Evolutionary conservation across 805 yeast genomes (phyloP), one percentile per base, ranked within the genome.

Genomic region (Wickerhamomyces chaumierensis): DNA sequence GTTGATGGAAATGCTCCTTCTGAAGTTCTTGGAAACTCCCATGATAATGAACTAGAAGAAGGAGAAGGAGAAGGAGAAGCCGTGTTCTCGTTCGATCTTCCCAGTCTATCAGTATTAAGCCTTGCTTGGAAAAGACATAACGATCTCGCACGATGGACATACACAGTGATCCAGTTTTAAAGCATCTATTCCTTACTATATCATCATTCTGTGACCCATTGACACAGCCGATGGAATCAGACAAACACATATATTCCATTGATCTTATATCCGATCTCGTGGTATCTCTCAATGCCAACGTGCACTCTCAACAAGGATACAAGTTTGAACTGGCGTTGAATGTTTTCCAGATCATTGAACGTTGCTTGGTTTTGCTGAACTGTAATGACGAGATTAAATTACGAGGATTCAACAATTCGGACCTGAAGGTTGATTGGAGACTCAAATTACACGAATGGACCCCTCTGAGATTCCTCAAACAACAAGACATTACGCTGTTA

Each of bases 161-260:
- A 2, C 34, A 42, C 2, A 40, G 47, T 1, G 45, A 47, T 27
- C 43, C 45, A 14, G 39, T 36, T 3, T 34, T 39, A 3, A 31
- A 36, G 11, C 37, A 43, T 23, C 18, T 55, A 5, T 49, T 51
- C 37, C 42, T 44, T 5, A 45, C 58, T 1, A 38, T 71, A 3
- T 54, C 69, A 2, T 50, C 63, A 0, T 45, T 73, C 36, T 62
- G 65, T 7, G 88, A 81, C 52, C 85, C 87, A 3, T 62, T 69
- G 47, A 77, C 87, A 1, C 85, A 79, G 47, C 87, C 92, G 0
- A 67, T 69, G 20, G 82, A 78, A 32, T 67, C 66, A 18, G 81
- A 75, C 40, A 55, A 60, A 12, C 58, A 63, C 39, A 60, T 76
- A 2, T 60, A 78, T 15, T 78, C 85, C 9, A 53, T 78, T 6